Evolutionary conservation across 2,329 filamentous ascomycete genomes (phyloP), one percentile per base, ranked within the genome.

Genomic region (Cladophialophora bantiana): DNA sequence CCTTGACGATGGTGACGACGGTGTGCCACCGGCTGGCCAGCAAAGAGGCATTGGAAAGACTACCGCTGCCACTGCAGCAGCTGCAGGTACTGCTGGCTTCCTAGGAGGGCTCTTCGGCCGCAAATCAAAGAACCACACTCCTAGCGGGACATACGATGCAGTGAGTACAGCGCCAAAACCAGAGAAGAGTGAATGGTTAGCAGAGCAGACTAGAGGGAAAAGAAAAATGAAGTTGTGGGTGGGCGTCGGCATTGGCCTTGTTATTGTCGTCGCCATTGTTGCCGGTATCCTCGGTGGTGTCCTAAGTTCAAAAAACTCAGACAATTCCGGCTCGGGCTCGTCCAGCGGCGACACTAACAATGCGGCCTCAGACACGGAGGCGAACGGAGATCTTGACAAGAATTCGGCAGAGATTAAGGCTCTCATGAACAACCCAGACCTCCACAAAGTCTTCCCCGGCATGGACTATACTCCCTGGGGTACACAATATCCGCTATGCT

Each of bases 381-480:
- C 83, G 63, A 91, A 91, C 72, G 89, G 90, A 50, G 91, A 94
- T 70, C 85, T 97, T 6, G 80, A 84, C 77, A 88, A 89, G 77
- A 82, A 94, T 77, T 96, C 92, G 7, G 72, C 80, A 1, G 91
- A 96, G 79, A 96, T 97, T 80, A 85, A 96, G 81, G 83, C 84
- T 3, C 83, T 98, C 13, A 83, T 97, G 83, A 89, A 91, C 81
- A 97, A 97, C 78, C 76, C 83, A 0, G 81, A 93, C 70, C 84
- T 98, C 31, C 93, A 97, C 84, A 96, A 93, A 78, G 93, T 98
- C 1, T 98, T 98, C 77, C 92, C 93, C 0, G 94, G 93, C 32
- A 92, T 98, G 80, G 94, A 97, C 79, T 98, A 98, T 77, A 98
- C 94, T 0, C 93, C 94, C 0, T 86, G 95, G 77, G 93, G 96